These are phyloP conservation scores for Capronia coronata DNA, from an alignment of 2,329 filamentous ascomycete genomes.

Conservation along the genomic window DNA sequence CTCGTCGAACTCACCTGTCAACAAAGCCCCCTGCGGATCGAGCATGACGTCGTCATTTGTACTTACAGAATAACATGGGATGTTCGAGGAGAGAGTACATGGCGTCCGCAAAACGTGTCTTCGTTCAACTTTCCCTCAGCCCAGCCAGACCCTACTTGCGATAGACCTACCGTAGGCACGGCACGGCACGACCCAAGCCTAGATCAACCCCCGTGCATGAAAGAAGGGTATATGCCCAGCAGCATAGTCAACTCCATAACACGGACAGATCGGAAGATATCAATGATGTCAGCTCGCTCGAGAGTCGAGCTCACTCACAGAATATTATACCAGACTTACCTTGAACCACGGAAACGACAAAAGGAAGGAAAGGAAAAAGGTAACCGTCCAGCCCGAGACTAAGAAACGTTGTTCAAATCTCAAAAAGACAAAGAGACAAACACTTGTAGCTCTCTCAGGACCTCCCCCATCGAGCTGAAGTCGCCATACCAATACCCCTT, in stretches of 20 bases:
- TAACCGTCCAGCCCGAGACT: background rate
- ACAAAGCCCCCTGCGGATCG: no score
- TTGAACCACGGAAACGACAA: no score
- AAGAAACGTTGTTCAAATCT: background rate
- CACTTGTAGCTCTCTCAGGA: constrained; percentile 2
- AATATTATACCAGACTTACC: no score
- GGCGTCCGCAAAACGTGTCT: constrained; percentile 1
- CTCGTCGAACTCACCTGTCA: no score
- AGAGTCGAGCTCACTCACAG: no score
- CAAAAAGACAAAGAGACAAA: background rate
- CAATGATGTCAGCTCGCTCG: background rate
- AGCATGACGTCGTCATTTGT: constrained; percentile 1
- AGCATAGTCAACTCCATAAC: background rate
- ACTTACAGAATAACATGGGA: constrained; percentile 1
- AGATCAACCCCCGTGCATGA: background rate
- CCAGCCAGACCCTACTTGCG: constrained; percentile 3
- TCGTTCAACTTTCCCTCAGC: no score
- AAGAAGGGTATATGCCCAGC: constrained; percentile 4
- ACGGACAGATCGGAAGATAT: background rate
- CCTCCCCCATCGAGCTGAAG: constrained; percentile 11
- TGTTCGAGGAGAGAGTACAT: background rate
- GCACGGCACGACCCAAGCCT: background rate
- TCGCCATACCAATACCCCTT: constrained; percentile 11
- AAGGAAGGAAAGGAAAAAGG: no score
- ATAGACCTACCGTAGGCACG: background rate